Evolutionary conservation across 2,329 filamentous ascomycete species (phyloP).

Genomic region (Madurella mycetomatis): DNA sequence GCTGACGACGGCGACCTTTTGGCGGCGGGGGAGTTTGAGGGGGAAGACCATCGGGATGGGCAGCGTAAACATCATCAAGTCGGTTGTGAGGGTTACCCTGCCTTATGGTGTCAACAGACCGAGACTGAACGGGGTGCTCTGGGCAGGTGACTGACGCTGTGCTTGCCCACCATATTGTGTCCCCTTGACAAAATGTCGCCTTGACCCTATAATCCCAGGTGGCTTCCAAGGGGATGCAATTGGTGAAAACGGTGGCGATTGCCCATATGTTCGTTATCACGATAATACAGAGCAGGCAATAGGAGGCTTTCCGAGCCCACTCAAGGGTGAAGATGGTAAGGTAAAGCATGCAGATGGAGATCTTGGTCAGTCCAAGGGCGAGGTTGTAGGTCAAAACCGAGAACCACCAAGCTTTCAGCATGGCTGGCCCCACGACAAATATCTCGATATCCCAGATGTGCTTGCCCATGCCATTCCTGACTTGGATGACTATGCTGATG

Average conservation of each 20-base stretch:
- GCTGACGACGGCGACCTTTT: constrained; percentile 16
- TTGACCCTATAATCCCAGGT: constrained; percentile 23
- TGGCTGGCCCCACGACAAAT: not conserved
- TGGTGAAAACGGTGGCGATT: constrained; percentile 21
- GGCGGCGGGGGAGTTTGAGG: constrained; percentile 15
- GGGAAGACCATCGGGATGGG: constrained; percentile 29
- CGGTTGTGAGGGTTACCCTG: constrained; percentile 14
- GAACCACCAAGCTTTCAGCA: constrained; percentile 23
- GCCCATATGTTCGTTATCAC: constrained; percentile 24
- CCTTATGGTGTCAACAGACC: not conserved
- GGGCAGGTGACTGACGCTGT: constrained; percentile 13
- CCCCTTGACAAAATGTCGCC: constrained; percentile 10
- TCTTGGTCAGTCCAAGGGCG: constrained; percentile 25
- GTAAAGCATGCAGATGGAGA: constrained; percentile 31
- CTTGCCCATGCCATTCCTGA: constrained; percentile 19
- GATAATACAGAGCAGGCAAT: constrained; percentile 23
- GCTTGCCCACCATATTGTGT: constrained; percentile 18
- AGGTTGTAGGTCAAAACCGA: constrained; percentile 26
- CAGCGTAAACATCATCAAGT: constrained; percentile 39
- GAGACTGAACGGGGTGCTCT: not conserved
- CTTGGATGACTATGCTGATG: constrained; percentile 14
- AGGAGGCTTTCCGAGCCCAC: constrained; percentile 29
- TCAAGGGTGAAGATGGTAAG: constrained; percentile 28
- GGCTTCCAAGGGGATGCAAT: constrained; percentile 27
- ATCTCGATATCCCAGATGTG: constrained; percentile 18